Evolutionary conservation across 2,329 filamentous ascomycete species (phyloP), one percentile per base, ranked within the genome.

Genomic region (Aspergillus oerlinghausenensis): DNA sequence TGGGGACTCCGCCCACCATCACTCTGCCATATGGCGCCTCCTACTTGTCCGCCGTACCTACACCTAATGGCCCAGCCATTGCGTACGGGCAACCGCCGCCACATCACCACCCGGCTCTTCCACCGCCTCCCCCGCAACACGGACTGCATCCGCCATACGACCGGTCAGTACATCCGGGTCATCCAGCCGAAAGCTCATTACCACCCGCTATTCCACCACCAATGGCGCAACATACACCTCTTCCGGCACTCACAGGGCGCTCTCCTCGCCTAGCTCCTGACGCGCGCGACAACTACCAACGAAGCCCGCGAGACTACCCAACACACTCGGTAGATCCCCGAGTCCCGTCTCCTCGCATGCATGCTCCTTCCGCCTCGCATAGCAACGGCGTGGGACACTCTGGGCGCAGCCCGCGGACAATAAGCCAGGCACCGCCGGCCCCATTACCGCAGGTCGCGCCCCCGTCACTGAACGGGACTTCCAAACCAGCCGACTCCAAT

Each of bases 1-100:
- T 79, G 55, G 70, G 71, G 23, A 77, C 76, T n/a, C 75, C 75
- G 23, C 73, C 76, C 2, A 72, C 71, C 3, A 70, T 71, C 21
- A 55, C 74, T 29, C 67, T 70, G 47, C 70, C 67, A 49, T 77
- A 74, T 55, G 66, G 63, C 21, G 62, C 66, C n/a, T 62, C 65
- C 6, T 77, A 76, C 56, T 65, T 76, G 23, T 73, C 74, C 25
- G 69, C 72, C 8, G 64, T 75, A 7, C 60, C 68, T 6, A 64
- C 63, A 6, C 26, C 67, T 21, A 70, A 69, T 50, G 68, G 67
- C 2, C 71, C 67, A 10, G 59, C 43, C 9, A 26, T 67, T 23
- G 56, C 69, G 19, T 76, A 75, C 52, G 66, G 64, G 19, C 70
- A 67, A 14, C 69, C 69, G 47, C 67, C 62, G 23, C 68, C 62